Base-by-base conservation (phyloP, 495 filamentous ascomycete genomes). In the Penicillium pulvis region DNA sequence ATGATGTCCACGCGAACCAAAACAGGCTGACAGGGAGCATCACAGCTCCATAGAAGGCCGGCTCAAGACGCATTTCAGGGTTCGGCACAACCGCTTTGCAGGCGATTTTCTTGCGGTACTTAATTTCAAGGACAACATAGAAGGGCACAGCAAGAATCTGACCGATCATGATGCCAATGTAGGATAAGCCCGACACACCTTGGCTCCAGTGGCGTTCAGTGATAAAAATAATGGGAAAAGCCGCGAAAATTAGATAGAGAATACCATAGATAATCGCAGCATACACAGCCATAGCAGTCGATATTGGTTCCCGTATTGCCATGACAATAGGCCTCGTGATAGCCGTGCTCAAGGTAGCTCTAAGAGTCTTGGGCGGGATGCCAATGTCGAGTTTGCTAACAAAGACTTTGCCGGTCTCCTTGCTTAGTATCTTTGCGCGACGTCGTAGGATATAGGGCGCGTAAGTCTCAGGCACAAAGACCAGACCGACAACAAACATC, bases 241-340 rank as follows among this genome's bases (percentile, higher is more conserved):
- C 87, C n/a, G 89, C 83, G 71, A 93, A 92, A 16, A 89, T 76
- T 20, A 92, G 76, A 65, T 90, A 92, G 6, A 90, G 71, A 10
- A 87, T 82, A 0, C 86, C 83, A 62, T 88, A 90, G n/a, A 82
- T 59, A 31, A 88, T 78, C n/a, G 85, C 81, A 63, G 88, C 80
- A 69, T 90, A 90, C 6, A 87, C 46, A 9, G 79, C 81, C 20
- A 85, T 74, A 5, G 82, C 63, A 35, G 81, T 66, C 30, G 81
- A 78, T 51, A 88, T 84, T 4, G 83, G 79, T 12, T 71, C 70
- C 23, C 33, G 31, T 1, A 71, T 52, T 0, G 74, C 59, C 36
- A 74, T 55, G 11, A 68, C 57, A 62, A 64, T 72, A 0, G 72
- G 72, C 0, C 70, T 64, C 1, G 58, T 55, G 20, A 73, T 56